These are phyloP conservation scores for Fusarium irregulare DNA, from an alignment of 2,329 filamentous ascomycete genomes.

Conservation along the genomic window DNA sequence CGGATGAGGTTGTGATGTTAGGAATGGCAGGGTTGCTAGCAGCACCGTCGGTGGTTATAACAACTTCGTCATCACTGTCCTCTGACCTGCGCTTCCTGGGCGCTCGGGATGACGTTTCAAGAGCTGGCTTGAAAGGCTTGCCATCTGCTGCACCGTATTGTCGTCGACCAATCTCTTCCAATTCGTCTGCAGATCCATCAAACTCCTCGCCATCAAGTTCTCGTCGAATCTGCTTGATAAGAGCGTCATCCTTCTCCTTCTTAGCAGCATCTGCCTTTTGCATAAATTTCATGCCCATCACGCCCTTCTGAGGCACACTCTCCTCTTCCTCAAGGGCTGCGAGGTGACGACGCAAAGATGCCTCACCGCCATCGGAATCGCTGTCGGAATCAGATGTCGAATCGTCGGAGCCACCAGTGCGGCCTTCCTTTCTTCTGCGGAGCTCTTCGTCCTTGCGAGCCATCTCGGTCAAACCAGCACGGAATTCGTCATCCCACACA, in stretches of 20 bases:
- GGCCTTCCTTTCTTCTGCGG: constrained; percentile 81
- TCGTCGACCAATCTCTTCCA: constrained; percentile 73
- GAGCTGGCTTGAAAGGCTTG: constrained; percentile 48
- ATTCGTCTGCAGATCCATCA: constrained; percentile 63
- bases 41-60: constrained; percentile 42
- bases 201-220: constrained; percentile 75
- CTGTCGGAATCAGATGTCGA: constrained; percentile 61
- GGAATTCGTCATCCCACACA: constrained; percentile 89
- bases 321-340: constrained; percentile 60
- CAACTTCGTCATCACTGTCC: constrained; percentile 45
- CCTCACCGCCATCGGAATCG: constrained; percentile 69
- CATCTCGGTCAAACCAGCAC: constrained; percentile 81
- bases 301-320: constrained; percentile 68
- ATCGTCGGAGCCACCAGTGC: constrained; percentile 61
- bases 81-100: constrained; percentile 47
- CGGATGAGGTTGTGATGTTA: constrained; percentile 34
- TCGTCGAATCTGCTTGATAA: constrained; percentile 74
- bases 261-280: constrained; percentile 83
- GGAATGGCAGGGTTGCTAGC: constrained; percentile 33
- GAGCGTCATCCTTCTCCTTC: constrained; percentile 83
- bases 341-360: constrained; percentile 61
- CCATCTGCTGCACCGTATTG: constrained; percentile 68
- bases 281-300: constrained; percentile 95
- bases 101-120: constrained; percentile 46
- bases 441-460: constrained; percentile 85